A percentile compares a stretch with the other conserved stretches of the same genome.
These are phyloP conservation scores for Aureobasidium sp. DNA, from an alignment of 2,329 filamentous ascomycete genomes.

Conservation along the genomic window DNA sequence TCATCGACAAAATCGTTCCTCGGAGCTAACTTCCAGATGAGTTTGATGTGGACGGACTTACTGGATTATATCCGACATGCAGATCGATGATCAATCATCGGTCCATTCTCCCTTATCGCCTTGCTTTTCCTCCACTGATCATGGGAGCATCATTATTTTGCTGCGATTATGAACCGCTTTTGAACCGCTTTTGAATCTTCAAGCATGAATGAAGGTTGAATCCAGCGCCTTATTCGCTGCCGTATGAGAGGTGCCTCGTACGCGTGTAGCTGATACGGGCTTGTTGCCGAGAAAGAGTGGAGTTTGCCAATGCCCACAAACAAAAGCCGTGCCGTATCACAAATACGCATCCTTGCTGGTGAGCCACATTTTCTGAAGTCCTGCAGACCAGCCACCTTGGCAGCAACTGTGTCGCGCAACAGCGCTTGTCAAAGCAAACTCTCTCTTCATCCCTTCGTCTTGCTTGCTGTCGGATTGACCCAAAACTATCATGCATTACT, in stretches of 20 bases:
- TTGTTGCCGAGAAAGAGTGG: conserved; percentile 1
- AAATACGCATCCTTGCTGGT: background rate
- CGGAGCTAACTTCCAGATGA: background rate
- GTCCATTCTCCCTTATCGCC: background rate
- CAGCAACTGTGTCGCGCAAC: background rate
- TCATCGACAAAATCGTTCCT: background rate
- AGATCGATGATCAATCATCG: background rate
- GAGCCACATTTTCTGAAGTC: background rate
- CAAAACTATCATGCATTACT: background rate
- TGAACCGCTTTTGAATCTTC: background rate
- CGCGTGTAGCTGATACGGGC: background rate
- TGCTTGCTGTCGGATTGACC: background rate
- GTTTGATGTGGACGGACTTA: background rate
- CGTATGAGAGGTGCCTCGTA: background rate
- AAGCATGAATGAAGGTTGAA: background rate
- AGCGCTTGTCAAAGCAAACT: background rate
- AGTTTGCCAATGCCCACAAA: background rate
- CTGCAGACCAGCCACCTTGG: background rate
- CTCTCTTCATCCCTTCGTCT: background rate
- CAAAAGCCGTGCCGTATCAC: background rate
- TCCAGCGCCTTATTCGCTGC: background rate
- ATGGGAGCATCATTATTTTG: background rate
- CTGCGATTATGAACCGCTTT: background rate
- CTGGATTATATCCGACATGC: background rate
- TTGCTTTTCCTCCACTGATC: background rate